phyloP scores from a whole-genome alignment of 176 grass and related monocot species.

The Thinopyrum elongatum region DNA sequence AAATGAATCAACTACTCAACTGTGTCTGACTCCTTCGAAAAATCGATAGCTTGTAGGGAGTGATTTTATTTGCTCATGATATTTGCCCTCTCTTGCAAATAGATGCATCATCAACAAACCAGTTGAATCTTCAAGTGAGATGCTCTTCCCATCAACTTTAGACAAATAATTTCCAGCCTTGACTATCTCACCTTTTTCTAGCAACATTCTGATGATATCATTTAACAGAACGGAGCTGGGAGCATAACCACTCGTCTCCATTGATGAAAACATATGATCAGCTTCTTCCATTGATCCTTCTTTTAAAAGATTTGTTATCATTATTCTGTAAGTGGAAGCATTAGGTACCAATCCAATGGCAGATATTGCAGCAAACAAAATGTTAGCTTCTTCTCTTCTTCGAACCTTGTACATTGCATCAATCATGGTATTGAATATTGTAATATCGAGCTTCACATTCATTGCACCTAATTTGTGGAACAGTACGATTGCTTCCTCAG shows the following conservation, averaged over 20 bases:
- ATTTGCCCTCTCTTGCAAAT: neutral
- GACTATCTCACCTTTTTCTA: neutral
- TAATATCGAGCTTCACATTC: neutral
- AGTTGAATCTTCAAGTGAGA: neutral
- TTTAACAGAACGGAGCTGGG: neutral
- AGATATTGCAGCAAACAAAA: neutral
- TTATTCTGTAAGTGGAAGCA: neutral
- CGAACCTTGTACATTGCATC: neutral
- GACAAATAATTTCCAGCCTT: neutral
- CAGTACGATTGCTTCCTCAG: neutral
- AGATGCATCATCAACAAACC: neutral
- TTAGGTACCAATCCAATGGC: neutral
- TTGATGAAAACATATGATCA: neutral
- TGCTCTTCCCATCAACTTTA: neutral
- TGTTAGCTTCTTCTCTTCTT: neutral
- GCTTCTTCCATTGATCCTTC: neutral
- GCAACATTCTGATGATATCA: neutral
- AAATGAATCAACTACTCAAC: neutral
- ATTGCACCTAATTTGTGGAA: neutral
- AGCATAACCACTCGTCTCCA: neutral
- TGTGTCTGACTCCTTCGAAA: neutral
- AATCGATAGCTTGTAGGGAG: neutral
- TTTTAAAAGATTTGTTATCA: neutral
- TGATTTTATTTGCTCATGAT: neutral
- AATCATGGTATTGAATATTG: neutral